Percentiles rank a stretch among this genome's conserved stretches.
These are phyloP conservation scores for Noccaea caerulescens DNA, from an alignment of 345 rosid species.

Conservation along the genomic window DNA sequence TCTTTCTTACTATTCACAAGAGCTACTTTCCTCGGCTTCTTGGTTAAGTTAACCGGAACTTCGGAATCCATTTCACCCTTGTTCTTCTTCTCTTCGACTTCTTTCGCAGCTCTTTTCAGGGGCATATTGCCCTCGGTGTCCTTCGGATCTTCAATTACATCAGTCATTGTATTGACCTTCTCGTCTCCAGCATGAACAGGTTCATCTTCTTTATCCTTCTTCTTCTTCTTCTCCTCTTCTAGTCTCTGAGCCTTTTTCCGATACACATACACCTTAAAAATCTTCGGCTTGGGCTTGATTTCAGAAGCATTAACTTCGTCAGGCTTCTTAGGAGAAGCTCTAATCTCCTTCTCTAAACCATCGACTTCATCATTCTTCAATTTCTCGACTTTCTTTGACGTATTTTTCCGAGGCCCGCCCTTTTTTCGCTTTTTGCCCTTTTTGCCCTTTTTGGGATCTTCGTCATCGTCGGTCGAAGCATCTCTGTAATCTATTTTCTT, in stretches of 20 bases:
- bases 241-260: not conserved
- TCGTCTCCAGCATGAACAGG: no score
- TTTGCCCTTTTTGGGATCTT: not conserved
- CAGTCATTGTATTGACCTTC: no score
- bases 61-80: not conserved
- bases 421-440: not conserved
- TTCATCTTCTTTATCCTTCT: no score
- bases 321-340: not conserved
- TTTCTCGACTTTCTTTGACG: not conserved
- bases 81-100: not conserved
- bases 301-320: not conserved
- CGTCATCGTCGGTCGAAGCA: conserved; percentile 1
- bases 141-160: no score
- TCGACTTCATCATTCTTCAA: not conserved
- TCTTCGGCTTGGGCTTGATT: not conserved
- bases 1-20: not conserved
- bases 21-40: not conserved
- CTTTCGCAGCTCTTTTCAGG: not conserved
- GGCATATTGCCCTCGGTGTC: no score
- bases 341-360: conserved; percentile 12
- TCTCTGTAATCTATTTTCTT: not conserved
- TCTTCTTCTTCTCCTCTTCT: not conserved
- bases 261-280: not conserved
- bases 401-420: not conserved
- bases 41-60: not conserved